These are phyloP conservation scores for Brasilioporus rufonigricans DNA, from an alignment of 768 basidiomycete species.

Conservation along the genomic window DNA sequence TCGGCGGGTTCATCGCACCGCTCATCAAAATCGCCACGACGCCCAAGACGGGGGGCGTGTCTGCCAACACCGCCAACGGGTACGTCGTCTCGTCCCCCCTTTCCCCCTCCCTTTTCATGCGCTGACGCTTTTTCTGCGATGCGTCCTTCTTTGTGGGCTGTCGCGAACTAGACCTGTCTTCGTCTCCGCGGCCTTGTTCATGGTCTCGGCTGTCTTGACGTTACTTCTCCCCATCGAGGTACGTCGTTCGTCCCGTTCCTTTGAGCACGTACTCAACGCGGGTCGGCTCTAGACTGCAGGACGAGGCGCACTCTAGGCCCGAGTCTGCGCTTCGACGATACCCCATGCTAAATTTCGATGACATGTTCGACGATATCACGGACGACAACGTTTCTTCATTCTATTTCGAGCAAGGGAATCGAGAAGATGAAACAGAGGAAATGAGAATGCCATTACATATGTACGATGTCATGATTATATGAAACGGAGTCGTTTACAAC, in stretches of 20 bases:
- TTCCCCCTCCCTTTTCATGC: no score
- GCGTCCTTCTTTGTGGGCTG: no score
- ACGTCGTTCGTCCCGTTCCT: not conserved
- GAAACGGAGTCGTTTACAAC: no score
- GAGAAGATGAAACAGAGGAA: not conserved
- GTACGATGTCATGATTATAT: not conserved
- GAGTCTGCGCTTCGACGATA: no score
- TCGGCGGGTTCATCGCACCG: constrained; percentile 47
- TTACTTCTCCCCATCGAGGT: constrained; percentile 50
- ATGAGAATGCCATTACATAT: not conserved
- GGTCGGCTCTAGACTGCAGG: constrained; percentile 25
- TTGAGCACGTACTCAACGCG: not conserved
- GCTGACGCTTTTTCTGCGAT: no score
- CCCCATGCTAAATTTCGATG: no score
- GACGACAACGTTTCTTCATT: not conserved
- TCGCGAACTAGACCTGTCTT: constrained; percentile 39
- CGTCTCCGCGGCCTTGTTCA: constrained; percentile 45
- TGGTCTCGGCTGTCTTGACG: constrained; percentile 40
- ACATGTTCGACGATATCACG: no score
- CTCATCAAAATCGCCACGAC: constrained; percentile 49
- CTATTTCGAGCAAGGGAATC: not conserved
- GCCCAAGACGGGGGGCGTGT: constrained; percentile 26
- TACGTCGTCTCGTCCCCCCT: no score
- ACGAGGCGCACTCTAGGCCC: constrained; percentile 16
- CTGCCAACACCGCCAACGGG: constrained; percentile 37